Evolutionary conservation across 257 asterid species (phyloP).

Genomic region (Capsicum rhomboideum): DNA sequence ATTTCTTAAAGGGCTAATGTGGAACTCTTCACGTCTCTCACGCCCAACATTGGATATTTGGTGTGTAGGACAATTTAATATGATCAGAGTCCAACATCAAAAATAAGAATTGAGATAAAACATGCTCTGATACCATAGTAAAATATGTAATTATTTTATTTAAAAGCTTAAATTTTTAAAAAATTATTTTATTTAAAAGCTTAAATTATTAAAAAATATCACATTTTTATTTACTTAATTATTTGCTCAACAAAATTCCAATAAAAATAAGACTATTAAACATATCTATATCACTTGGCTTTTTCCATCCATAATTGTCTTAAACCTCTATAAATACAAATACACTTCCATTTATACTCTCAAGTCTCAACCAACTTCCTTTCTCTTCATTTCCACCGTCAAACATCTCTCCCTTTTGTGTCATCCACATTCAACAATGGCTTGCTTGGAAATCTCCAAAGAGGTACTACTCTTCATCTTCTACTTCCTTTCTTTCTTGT

Average conservation of each 20-base stretch:
- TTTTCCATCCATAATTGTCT: not conserved
- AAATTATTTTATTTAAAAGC: not conserved
- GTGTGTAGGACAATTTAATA: not conserved
- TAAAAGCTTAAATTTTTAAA: too few species aligned
- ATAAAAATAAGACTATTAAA: too few species aligned
- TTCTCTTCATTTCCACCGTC: not conserved
- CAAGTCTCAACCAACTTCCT: not conserved
- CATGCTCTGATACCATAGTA: not conserved
- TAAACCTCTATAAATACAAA: constrained; percentile 30
- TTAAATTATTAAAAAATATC: not conserved
- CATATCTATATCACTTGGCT: not conserved
- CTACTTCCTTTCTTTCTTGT: not conserved
- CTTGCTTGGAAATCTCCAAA: constrained; percentile 40
- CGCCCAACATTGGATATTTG: accelerated
- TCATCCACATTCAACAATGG: constrained; percentile 38
- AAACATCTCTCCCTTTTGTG: not conserved
- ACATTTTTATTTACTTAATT: not conserved
- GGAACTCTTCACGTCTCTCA: not conserved
- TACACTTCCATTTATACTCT: not conserved
- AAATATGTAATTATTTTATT: not conserved
- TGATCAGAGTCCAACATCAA: too few species aligned
- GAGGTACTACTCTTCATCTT: constrained; percentile 20
- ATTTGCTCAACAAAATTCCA: too few species aligned
- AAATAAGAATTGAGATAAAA: not conserved
- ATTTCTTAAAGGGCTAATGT: not conserved